These are phyloP conservation scores for Vicia faba DNA, from an alignment of 306 rosid species.

Conservation along the genomic window DNA sequence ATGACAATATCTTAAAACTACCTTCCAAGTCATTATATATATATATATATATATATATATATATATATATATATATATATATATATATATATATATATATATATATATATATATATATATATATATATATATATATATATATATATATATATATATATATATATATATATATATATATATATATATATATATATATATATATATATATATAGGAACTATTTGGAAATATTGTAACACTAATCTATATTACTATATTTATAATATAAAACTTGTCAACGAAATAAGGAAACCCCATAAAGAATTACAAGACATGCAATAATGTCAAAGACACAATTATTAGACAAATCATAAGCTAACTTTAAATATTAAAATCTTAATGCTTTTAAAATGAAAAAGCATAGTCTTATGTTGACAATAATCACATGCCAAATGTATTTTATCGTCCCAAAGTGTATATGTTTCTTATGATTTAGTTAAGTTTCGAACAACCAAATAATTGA, in stretches of 20 bases:
- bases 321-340: conserved; percentile 38
- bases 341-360: conserved; percentile 4
- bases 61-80: too few relatives aligned
- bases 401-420: background rate
- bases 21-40: too few relatives aligned
- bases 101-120: too few relatives aligned
- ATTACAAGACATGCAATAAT: conserved; percentile 32
- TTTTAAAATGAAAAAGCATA: background rate
- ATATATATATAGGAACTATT: background rate
- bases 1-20: too few relatives aligned
- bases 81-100: too few relatives aligned
- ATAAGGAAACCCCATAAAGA: conserved; percentile 22
- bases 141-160: too few relatives aligned
- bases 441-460: background rate
- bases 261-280: background rate
- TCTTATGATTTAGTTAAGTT: background rate
- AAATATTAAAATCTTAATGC: background rate
- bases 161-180: too few relatives aligned
- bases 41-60: too few relatives aligned
- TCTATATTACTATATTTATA: background rate
- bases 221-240: conserved; percentile 4
- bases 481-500: background rate
- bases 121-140: too few relatives aligned
- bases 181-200: background rate
- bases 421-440: background rate